These are phyloP conservation scores for Raphanus hybrid DNA, from an alignment of 441 rosid genomes.

Conservation along the genomic window DNA sequence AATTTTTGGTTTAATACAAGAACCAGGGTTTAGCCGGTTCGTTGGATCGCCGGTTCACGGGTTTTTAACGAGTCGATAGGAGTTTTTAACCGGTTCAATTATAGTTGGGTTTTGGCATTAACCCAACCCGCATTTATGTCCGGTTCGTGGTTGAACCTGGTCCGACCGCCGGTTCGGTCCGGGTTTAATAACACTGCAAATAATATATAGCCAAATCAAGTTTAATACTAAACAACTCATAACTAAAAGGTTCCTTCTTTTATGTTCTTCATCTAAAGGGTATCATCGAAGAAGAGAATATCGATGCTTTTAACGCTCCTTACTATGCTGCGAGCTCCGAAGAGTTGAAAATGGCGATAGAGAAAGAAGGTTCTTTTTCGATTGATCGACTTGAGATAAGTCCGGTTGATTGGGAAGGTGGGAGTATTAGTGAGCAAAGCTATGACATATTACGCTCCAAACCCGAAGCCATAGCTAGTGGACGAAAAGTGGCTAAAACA, in stretches of 20 bases:
- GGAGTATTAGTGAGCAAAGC: slow-evolving; percentile 23
- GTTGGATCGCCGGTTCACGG: too few species aligned
- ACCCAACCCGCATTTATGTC: too few species aligned
- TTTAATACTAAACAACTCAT: slow-evolving; percentile 2
- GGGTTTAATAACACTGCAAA: too few species aligned
- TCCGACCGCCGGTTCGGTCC: too few species aligned
- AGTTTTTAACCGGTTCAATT: too few species aligned
- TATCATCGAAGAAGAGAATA: slow-evolving; percentile 33
- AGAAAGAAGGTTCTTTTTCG: slow-evolving; percentile 39
- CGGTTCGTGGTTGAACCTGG: too few species aligned
- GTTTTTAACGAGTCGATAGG: too few species aligned
- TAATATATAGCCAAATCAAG: not conserved
- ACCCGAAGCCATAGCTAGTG: slow-evolving; percentile 37
- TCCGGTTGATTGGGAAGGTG: slow-evolving; percentile 45
- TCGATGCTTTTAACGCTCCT: slow-evolving; percentile 45
- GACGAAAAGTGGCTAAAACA: slow-evolving; percentile 41
- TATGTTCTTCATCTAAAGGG: slow-evolving; percentile 27
- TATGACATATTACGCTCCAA: slow-evolving; percentile 28
- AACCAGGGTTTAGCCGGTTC: too few species aligned
- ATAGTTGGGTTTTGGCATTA: too few species aligned
- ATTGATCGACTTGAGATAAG: slow-evolving; percentile 38
- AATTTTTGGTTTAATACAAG: too few species aligned
- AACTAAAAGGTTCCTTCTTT: slow-evolving; percentile 12
- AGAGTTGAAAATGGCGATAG: slow-evolving; percentile 37
- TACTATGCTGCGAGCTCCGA: slow-evolving; percentile 42